Base-by-base conservation (phyloP, 1,284 basidiomycete species). In the Cryptococcus jaspeensis region DNA sequence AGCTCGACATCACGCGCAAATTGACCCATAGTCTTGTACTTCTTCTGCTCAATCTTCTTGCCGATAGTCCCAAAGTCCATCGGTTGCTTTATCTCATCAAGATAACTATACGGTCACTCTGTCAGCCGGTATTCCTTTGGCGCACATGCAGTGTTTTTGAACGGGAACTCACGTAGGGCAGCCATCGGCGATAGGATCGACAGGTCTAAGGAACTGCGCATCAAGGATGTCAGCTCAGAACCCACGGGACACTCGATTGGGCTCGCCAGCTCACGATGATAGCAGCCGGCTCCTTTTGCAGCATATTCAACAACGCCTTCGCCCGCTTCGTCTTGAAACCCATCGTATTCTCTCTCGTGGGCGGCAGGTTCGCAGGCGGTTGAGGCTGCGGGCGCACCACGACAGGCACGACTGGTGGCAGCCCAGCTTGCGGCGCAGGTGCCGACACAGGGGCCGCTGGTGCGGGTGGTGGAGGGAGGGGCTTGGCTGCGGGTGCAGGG, bases 21-120 rank as follows among this genome's bases (percentile, higher is more conserved):
- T 2, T 88, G 85, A 53, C 89, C 89, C 86, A 92, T 90, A 0
- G 83, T 86, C 18, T 78, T 68, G 75, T 96, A 97, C 68, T 83
- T 81, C 52, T 66, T 71, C 53, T 82, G 76, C 40, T 83, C 82
- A 52, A 96, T 79, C 70, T 91, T 93, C 49, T 80, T 81, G 37
- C 78, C 75, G 71, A 98, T 90, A 11, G 94, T 96, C 11, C 85
- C 85, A 54, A 98, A 86, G 78, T 99, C 94, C 92, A 98, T 99
- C 6, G 96, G 96, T 61, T 88, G 79, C 63, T 85, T 81, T 72
- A 99, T 97, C 78, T 98, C 96, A 11, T 96, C 86, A 57, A 89
- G 86, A 74, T 99, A 99, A 16, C 91, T 94, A 64, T 9, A 20
- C 15, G 23, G 8, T 7, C 63, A 36, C 40, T 47, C 25, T 50